Evolutionary conservation across 2,329 filamentous ascomycete species (phyloP).

Genomic region (Neurospora sp.): DNA sequence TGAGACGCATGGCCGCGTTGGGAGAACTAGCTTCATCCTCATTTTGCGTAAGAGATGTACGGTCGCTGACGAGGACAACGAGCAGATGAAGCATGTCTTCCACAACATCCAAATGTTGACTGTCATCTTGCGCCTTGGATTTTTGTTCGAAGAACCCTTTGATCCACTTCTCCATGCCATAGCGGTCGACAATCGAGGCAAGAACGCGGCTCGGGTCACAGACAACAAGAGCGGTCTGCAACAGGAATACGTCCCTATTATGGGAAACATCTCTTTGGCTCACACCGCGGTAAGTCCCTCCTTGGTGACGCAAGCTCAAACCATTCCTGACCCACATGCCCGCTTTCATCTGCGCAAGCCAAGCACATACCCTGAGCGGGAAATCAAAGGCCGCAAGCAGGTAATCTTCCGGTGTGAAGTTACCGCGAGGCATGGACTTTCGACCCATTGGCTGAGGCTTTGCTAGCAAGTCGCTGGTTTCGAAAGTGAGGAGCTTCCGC

Average conservation of each 20-base stretch:
- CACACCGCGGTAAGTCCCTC: constrained; percentile 84
- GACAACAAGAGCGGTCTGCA: constrained; percentile 83
- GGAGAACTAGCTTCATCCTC: constrained; percentile 57
- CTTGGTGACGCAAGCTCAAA: constrained; percentile 90
- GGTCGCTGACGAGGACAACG: constrained; percentile 82
- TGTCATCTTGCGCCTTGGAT: constrained; percentile 69
- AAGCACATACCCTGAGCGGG: constrained; percentile 84
- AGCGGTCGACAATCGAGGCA: constrained; percentile 84
- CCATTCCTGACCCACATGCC: constrained; percentile 98
- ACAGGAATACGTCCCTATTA: constrained; percentile 85
- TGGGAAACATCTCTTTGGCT: constrained; percentile 85
- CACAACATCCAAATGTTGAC: constrained; percentile 81
- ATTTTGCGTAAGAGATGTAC: constrained; percentile 64
- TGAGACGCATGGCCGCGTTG: constrained; percentile 58
- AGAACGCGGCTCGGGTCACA: constrained; percentile 77
- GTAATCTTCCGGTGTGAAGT: constrained; percentile 62
- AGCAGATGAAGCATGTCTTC: constrained; percentile 94
- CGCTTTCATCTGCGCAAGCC: constrained; percentile 96
- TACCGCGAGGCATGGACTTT: constrained; percentile 44
- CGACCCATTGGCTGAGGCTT: constrained; percentile 53
- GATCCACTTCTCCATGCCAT: constrained; percentile 81
- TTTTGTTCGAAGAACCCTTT: constrained; percentile 69
- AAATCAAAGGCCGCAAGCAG: constrained; percentile 86
- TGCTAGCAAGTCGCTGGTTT: constrained; percentile 58
- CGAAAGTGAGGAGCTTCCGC: constrained; percentile 60